Evolutionary conservation across 495 filamentous ascomycete species (phyloP).

Genomic region (Astrothelium macrocarpum): DNA sequence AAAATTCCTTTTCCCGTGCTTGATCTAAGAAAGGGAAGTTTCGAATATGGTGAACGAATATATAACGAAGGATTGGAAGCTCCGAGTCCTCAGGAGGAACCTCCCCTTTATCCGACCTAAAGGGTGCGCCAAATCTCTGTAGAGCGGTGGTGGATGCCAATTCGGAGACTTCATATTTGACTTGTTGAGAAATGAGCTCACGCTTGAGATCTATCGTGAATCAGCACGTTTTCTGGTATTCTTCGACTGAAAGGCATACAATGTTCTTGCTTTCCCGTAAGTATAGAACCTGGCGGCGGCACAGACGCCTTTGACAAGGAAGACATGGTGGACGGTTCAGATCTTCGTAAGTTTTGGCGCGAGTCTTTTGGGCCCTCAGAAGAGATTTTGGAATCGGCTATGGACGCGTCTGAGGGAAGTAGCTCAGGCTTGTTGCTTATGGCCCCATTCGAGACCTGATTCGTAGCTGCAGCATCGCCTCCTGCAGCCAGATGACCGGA

Average conservation of each 20-base stretch:
- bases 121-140: slow-evolving; percentile 89
- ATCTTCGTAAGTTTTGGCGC: slow-evolving; percentile 13
- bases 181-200: slow-evolving; percentile 84
- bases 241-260: slow-evolving; percentile 46
- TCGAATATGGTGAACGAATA: slow-evolving; percentile 95
- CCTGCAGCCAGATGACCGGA: neutral
- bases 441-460: neutral
- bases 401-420: neutral
- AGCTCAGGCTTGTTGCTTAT: neutral
- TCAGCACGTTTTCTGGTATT: slow-evolving; percentile 23
- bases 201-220: slow-evolving; percentile 75
- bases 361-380: neutral
- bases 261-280: slow-evolving; percentile 97
- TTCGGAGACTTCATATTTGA: slow-evolving; percentile 78
- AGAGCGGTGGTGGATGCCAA: slow-evolving; percentile 90
- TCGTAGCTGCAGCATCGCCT: neutral
- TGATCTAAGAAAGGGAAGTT: slow-evolving; percentile 96
- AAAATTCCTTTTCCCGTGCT: slow-evolving; percentile 96
- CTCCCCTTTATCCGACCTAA: slow-evolving; percentile 84
- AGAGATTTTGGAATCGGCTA: neutral
- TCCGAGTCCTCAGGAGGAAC: slow-evolving; percentile 90
- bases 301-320: slow-evolving; percentile 23
- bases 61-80: slow-evolving; percentile 85
- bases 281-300: slow-evolving; percentile 43
- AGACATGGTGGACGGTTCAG: slow-evolving; percentile 14